Conservation (phyloP, 306 rosid species). For the Begonia loranthoides region DNA sequence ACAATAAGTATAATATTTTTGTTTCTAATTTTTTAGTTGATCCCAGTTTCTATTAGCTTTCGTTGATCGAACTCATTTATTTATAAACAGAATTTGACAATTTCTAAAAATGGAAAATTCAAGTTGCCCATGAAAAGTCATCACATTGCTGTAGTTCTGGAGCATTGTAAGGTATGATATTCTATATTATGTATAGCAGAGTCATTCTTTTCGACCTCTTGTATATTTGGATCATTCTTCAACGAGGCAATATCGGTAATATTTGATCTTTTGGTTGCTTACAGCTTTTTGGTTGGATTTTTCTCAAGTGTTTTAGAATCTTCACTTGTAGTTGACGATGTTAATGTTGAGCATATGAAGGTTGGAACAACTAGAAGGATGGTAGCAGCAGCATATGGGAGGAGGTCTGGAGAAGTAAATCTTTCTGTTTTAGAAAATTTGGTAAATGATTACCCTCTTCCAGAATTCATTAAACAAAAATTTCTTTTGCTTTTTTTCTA, state of each 20-base stretch:
- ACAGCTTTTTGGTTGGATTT: background rate
- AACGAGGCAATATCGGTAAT: background rate
- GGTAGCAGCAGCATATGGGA: constrained; percentile 71
- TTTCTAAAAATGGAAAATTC: constrained; percentile 58
- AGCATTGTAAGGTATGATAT: constrained; percentile 73
- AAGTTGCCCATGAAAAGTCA: constrained; percentile 59
- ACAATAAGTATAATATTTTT: background rate
- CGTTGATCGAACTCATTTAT: constrained; percentile 9
- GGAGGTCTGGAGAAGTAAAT: constrained; percentile 76
- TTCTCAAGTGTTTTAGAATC: constrained; percentile 7
- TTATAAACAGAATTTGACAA: constrained; percentile 51
- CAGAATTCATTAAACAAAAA: no score
- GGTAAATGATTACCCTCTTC: constrained; percentile 28
- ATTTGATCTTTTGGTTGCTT: background rate
- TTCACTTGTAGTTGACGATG: constrained; percentile 17
- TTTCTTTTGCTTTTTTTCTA: constrained; percentile 1
- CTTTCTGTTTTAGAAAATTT: constrained; percentile 63
- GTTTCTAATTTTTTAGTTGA: background rate
- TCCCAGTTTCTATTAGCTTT: background rate
- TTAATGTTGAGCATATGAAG: constrained; percentile 35
- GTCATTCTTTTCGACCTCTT: no score
- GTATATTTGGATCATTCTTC: background rate
- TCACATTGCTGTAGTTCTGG: constrained; percentile 65
- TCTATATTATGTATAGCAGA: background rate
- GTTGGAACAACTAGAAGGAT: constrained; percentile 75